A percentile compares a stretch with the other conserved stretches of the same genome.
These are phyloP conservation scores for Eleusine indica DNA, from an alignment of 176 grass and related monocot species.

Conservation along the genomic window DNA sequence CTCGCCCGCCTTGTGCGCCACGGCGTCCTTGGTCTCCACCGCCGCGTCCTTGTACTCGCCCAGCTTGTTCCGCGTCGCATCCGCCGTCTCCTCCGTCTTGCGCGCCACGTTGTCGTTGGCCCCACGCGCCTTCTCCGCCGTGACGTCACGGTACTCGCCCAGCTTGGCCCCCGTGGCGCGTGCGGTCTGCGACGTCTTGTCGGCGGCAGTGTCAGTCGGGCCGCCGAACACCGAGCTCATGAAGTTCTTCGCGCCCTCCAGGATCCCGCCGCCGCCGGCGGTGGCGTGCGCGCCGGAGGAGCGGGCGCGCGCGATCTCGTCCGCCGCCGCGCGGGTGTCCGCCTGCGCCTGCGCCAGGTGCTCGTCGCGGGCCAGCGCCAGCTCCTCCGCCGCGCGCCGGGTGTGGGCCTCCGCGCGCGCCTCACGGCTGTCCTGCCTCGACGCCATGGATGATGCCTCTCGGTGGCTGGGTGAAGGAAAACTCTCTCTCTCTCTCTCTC, in stretches of 20 bases:
- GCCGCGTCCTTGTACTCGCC: conserved; percentile 59
- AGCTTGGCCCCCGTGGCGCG: conserved; percentile 26
- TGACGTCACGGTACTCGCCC: conserved; percentile 23
- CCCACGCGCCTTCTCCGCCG: conserved; percentile 41
- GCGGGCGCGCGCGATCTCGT: conserved; percentile 61
- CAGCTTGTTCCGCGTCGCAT: conserved; percentile 46
- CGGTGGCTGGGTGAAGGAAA: not conserved
- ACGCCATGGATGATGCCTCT: conserved; percentile 7
- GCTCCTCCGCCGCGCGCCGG: conserved; percentile 42
- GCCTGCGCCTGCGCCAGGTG: conserved; percentile 50
- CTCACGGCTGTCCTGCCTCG: conserved; percentile 49
- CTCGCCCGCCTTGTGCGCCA: conserved; percentile 55
- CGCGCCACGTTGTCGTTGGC: conserved; percentile 26
- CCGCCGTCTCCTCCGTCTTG: conserved; percentile 48
- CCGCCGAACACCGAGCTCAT: conserved; percentile 41
- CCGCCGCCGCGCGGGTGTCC: conserved; percentile 46
- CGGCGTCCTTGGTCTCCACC: conserved; percentile 43
- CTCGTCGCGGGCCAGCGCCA: conserved; percentile 53
- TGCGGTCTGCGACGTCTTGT: conserved; percentile 34
- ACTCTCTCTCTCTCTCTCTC: too few relatives aligned
- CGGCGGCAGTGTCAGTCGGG: conserved; percentile 38
- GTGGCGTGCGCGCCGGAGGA: conserved; percentile 3
- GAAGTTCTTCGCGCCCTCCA: conserved; percentile 60
- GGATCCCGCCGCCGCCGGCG: conserved; percentile 50
- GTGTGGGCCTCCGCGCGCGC: conserved; percentile 38